Percentiles rank a stretch among this genome's conserved stretches.
phyloP scores from a whole-genome alignment of 495 filamentous ascomycete species.

The Xylaria longipes region DNA sequence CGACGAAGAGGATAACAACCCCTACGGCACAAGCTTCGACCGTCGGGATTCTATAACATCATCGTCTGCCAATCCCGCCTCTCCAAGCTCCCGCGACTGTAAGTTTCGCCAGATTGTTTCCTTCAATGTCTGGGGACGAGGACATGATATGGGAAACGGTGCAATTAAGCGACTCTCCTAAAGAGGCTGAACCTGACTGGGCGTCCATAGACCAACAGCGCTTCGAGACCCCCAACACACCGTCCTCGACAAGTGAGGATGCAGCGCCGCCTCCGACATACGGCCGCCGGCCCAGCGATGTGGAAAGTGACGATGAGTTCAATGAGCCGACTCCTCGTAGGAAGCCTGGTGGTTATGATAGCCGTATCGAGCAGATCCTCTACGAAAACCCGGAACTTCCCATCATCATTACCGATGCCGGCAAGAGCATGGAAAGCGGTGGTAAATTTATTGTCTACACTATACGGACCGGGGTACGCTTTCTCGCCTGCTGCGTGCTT shows the following conservation, averaged over 20 bases:
- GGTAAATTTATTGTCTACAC: conserved; percentile 93
- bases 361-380: conserved; percentile 93
- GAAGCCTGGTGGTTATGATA: conserved; percentile 88
- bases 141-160: conserved; percentile 43
- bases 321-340: conserved; percentile 65
- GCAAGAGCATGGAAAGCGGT: conserved; percentile 93
- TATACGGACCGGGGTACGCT: conserved; percentile 86
- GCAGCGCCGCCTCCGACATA: conserved; percentile 38
- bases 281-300: conserved; percentile 37
- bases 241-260: conserved; percentile 54
- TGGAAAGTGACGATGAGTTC: conserved; percentile 56
- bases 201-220: conserved; percentile 49
- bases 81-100: conserved; percentile 61
- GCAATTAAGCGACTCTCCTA: conserved; percentile 38
- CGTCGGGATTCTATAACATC: conserved; percentile 80
- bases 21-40: conserved; percentile 85
- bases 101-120: conserved; percentile 32
- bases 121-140: conserved; percentile 19
- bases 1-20: conserved; percentile 91
- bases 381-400: conserved; percentile 91
- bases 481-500: neutral
- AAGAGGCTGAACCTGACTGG: conserved; percentile 54
- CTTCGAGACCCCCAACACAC: conserved; percentile 51
- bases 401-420: conserved; percentile 90
- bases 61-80: conserved; percentile 69